Evolutionary conservation across 805 yeast genomes (phyloP).

Genomic region (Cyberlindnera veronae): DNA sequence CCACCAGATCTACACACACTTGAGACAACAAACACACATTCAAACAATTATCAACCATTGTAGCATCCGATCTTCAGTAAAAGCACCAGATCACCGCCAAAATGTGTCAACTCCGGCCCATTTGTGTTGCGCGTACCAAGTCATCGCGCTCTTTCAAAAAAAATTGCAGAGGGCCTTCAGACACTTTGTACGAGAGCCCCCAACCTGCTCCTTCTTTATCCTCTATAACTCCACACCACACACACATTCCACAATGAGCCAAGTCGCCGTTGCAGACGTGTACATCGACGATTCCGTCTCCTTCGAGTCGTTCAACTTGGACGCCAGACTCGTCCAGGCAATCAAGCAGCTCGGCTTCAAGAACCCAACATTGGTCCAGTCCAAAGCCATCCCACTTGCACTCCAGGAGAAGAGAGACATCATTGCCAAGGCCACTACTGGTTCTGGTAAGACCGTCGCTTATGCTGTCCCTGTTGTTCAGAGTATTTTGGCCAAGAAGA

Average conservation of each 20-base stretch:
- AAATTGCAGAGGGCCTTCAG: background rate
- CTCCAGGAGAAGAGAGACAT: slow-evolving; percentile 87
- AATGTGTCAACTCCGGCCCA: too few species aligned
- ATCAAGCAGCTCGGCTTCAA: slow-evolving; percentile 73
- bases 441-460: slow-evolving; percentile 94
- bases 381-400: slow-evolving; percentile 89
- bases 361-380: slow-evolving; percentile 87
- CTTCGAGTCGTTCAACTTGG: slow-evolving; percentile 77
- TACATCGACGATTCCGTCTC: slow-evolving; percentile 59
- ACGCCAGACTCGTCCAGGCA: slow-evolving; percentile 81
- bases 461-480: slow-evolving; percentile 86
- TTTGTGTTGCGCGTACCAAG: background rate
- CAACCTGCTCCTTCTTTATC: background rate
- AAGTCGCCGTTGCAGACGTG: slow-evolving; percentile 3
- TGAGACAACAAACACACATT: too few species aligned
- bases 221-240: background rate
- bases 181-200: background rate
- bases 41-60: too few species aligned
- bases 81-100: too few species aligned
- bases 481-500: slow-evolving; percentile 50
- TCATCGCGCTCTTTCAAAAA: slow-evolving; percentile 2
- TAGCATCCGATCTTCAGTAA: too few species aligned
- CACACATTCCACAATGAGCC: background rate
- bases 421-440: slow-evolving; percentile 91
- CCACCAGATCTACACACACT: too few species aligned